Evolutionary conservation across 306 rosid genomes (phyloP).

Genomic region (Crataegus laevigata): DNA sequence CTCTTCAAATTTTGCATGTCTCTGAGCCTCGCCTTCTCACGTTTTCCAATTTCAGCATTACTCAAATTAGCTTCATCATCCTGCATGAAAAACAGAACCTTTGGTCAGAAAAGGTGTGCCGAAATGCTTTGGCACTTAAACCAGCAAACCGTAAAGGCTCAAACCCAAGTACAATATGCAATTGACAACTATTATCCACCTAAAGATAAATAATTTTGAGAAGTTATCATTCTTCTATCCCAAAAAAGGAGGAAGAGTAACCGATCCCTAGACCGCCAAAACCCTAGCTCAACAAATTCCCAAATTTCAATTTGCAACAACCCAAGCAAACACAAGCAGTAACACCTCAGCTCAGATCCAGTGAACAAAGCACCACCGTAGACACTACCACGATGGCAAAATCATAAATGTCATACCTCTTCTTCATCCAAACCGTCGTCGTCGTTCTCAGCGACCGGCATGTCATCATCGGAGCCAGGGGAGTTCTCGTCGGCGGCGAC

Average conservation of each 20-base stretch:
- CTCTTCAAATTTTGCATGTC: conserved; percentile 72
- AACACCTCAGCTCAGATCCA: conserved; percentile 17
- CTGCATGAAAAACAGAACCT: conserved; percentile 9
- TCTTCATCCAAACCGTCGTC: conserved; percentile 42
- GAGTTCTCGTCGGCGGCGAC: conserved; percentile 27
- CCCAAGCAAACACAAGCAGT: neutral
- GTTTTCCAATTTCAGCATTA: conserved; percentile 61
- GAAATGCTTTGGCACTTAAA: neutral
- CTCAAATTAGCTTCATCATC: conserved; percentile 35
- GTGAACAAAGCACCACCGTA: neutral
- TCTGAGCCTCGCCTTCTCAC: conserved; percentile 76
- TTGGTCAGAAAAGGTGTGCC: neutral
- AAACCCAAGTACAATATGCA: neutral
- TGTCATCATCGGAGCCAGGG: conserved; percentile 30
- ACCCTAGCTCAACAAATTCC: conserved; percentile 16
- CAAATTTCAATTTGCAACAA: neutral
- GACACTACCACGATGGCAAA: neutral
- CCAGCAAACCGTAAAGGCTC: neutral
- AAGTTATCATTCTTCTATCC: neutral
- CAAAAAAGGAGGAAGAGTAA: neutral
- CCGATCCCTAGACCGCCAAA: conserved; percentile 4
- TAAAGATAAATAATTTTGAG: neutral
- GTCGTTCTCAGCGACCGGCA: conserved; percentile 18
- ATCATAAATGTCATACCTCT: conserved; percentile 26
- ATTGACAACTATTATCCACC: neutral